Conservation (phyloP, 1,139 yeast genomes). For the Protomyces inouyei region DNA sequence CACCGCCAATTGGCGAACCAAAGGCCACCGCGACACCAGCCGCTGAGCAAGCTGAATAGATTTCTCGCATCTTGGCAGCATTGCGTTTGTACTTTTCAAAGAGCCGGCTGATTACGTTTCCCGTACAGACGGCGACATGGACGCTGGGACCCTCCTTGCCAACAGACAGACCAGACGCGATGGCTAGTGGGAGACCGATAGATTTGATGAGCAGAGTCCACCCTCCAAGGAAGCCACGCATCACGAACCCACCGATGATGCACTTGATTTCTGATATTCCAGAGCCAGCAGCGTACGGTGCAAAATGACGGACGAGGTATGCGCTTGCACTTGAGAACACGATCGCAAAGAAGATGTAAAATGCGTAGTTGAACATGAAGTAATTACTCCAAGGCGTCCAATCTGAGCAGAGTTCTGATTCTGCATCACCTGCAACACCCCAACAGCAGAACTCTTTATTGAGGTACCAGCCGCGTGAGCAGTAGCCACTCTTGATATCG, state of each 20-base stretch:
- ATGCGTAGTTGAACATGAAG: conserved; percentile 43
- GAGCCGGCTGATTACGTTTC: conserved; percentile 58
- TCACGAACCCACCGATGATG: conserved; percentile 83
- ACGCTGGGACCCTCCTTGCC: conserved; percentile 88
- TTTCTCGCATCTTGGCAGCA: conserved; percentile 48
- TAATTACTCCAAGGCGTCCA: conserved; percentile 27
- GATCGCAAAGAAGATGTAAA: conserved; percentile 58
- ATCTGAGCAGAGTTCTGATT: conserved; percentile 41
- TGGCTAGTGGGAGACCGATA: conserved; percentile 77
- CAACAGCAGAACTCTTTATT: conserved; percentile 74
- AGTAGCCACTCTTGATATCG: conserved; percentile 71
- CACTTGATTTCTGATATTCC: conserved; percentile 96
- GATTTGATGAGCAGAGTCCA: conserved; percentile 71
- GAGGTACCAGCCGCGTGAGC: conserved; percentile 63
- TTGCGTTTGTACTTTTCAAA: conserved; percentile 46
- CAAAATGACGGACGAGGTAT: conserved; percentile 59
- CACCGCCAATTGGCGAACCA: conserved; percentile 72
- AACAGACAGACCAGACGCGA: conserved; percentile 72
- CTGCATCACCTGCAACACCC: conserved; percentile 38
- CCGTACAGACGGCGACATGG: conserved; percentile 79
- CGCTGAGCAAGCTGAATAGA: conserved; percentile 72
- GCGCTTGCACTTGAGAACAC: conserved; percentile 63
- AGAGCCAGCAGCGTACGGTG: conserved; percentile 93
- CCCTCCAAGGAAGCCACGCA: conserved; percentile 71
- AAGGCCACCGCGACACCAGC: conserved; percentile 74